Evolutionary conservation across 2,329 filamentous ascomycete genomes (phyloP).

Genomic region (Trichophyton equinum): DNA sequence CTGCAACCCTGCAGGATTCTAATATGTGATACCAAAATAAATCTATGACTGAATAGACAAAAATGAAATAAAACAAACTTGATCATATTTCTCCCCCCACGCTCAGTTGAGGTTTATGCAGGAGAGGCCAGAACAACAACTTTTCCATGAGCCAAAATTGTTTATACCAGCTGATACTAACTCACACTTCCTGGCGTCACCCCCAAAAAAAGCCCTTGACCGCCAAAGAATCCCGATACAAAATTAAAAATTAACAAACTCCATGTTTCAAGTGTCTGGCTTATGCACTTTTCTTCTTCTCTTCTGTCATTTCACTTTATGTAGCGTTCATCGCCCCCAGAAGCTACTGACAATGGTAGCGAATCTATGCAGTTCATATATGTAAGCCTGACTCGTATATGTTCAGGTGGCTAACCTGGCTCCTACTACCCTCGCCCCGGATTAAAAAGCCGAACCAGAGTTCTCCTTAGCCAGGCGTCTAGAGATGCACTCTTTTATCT

Average conservation of each 20-base stretch:
- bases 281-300: neutral
- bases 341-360: neutral
- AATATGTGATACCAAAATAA: neutral
- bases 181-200: neutral
- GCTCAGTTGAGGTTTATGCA: neutral
- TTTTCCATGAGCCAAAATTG: neutral
- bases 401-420: neutral
- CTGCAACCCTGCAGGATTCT: neutral
- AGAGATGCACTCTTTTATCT: too few relatives aligned
- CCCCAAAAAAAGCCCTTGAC: neutral
- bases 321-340: neutral
- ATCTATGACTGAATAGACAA: neutral
- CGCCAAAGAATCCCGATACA: neutral
- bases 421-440: too few relatives aligned
- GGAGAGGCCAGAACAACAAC: neutral
- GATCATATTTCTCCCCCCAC: neutral
- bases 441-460: too few relatives aligned
- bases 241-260: neutral
- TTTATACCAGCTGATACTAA: neutral
- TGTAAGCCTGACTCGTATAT: neutral
- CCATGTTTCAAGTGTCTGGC: neutral
- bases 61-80: neutral
- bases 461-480: too few relatives aligned
- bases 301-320: neutral
- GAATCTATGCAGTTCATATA: neutral